A percentile compares a stretch with the other conserved stretches of the same genome.
Conservation (phyloP, 345 rosid species). For the Bretschneidera sinensis region DNA sequence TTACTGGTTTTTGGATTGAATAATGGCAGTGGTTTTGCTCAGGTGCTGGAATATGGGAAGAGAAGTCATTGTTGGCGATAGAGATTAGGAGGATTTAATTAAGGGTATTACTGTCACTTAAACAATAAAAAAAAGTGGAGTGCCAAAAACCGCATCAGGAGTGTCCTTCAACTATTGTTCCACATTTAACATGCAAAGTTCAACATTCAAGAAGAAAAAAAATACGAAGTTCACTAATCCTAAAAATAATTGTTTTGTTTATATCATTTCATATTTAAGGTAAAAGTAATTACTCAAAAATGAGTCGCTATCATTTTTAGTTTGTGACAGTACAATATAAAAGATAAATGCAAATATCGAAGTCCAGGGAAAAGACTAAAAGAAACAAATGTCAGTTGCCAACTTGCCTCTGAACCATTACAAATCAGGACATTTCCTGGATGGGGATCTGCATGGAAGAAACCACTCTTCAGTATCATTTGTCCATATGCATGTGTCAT, state of each 20-base stretch:
- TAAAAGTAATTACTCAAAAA: neutral
- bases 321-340: too few species aligned
- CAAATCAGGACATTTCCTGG: constrained; percentile 95
- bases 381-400: neutral
- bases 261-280: neutral
- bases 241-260: neutral
- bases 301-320: neutral
- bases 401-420: constrained; percentile 83
- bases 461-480: constrained; percentile 95
- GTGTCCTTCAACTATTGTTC: too few species aligned
- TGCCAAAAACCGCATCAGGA: too few species aligned
- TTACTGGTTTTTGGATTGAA: too few species aligned
- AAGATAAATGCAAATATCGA: neutral
- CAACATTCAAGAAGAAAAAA: too few species aligned
- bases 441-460: constrained; percentile 97
- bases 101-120: too few species aligned
- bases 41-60: too few species aligned
- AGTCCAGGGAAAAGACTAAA: neutral
- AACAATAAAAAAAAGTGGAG: too few species aligned
- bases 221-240: neutral
- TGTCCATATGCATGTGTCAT: constrained; percentile 86
- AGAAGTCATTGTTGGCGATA: too few species aligned
- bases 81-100: too few species aligned
- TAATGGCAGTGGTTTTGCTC: too few species aligned
- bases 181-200: constrained; percentile 3